phyloP scores from a whole-genome alignment of 2,329 filamentous ascomycete genomes.

The Venturiaceae sp. region DNA sequence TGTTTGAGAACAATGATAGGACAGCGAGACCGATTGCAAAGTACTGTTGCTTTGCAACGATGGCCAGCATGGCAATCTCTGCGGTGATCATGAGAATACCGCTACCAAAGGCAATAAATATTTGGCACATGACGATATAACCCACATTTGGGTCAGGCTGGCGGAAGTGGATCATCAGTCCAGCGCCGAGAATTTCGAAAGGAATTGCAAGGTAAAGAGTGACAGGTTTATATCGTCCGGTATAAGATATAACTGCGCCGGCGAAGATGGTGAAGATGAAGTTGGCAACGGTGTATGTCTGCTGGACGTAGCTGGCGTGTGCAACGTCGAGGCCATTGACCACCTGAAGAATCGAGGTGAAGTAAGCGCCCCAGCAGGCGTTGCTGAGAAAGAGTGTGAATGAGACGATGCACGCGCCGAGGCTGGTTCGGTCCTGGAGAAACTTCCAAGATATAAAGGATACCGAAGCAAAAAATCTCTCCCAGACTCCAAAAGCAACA shows the following conservation, averaged over 20 bases:
- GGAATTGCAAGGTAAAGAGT: slow-evolving; percentile 18
- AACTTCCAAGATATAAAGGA: slow-evolving; percentile 35
- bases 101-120: slow-evolving; percentile 13
- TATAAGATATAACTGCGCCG: slow-evolving; percentile 12
- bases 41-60: slow-evolving; percentile 19
- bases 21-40: slow-evolving; percentile 22
- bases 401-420: slow-evolving; percentile 42
- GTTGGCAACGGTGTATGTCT: slow-evolving; percentile 25
- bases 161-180: slow-evolving; percentile 22
- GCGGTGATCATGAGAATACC: slow-evolving; percentile 3
- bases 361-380: slow-evolving; percentile 29
- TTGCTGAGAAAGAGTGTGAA: slow-evolving; percentile 21
- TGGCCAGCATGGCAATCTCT: slow-evolving; percentile 17
- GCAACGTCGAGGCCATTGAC: slow-evolving; percentile 21
- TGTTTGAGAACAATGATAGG: slow-evolving; percentile 16
- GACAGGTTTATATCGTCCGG: slow-evolving; percentile 18
- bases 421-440: slow-evolving; percentile 37
- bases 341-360: slow-evolving; percentile 29
- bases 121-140: slow-evolving; percentile 22
- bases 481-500: slow-evolving; percentile 27
- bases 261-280: slow-evolving; percentile 17
- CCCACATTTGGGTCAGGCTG: slow-evolving; percentile 17
- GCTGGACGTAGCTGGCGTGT: slow-evolving; percentile 10
- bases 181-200: slow-evolving; percentile 19
- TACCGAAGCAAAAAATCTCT: slow-evolving; percentile 27